Conservation (phyloP, 2,329 filamentous ascomycete genomes). For the Alternaria brassicae region DNA sequence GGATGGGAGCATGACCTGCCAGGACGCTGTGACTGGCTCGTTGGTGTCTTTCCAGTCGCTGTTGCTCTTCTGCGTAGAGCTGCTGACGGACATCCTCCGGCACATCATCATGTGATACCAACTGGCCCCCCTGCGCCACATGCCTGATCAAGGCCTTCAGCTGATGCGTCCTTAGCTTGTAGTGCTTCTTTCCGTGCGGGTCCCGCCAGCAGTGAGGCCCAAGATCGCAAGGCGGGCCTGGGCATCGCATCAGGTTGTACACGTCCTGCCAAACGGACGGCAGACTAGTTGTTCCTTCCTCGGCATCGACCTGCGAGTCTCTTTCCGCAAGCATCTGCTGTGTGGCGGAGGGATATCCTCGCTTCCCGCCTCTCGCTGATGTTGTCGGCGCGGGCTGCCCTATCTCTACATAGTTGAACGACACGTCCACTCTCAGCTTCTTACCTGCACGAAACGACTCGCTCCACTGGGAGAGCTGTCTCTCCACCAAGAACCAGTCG, state of each 20-base stretch:
- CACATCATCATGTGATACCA: slow-evolving; percentile 39
- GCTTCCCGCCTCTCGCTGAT: slow-evolving; percentile 6
- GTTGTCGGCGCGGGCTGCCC: not conserved
- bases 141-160: slow-evolving; percentile 40
- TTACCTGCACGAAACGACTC: slow-evolving; percentile 30
- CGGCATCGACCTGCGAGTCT: slow-evolving; percentile 17
- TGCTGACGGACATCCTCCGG: slow-evolving; percentile 42
- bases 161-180: slow-evolving; percentile 40
- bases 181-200: slow-evolving; percentile 43
- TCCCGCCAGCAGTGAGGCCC: slow-evolving; percentile 47
- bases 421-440: slow-evolving; percentile 39
- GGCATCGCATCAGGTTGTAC: slow-evolving; percentile 44
- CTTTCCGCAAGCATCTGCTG: slow-evolving; percentile 36
- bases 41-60: slow-evolving; percentile 29
- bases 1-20: slow-evolving; percentile 35
- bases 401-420: slow-evolving; percentile 42
- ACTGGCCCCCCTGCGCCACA: slow-evolving; percentile 31
- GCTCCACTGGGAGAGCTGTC: slow-evolving; percentile 29
- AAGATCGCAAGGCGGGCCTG: slow-evolving; percentile 34
- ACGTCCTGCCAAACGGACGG: slow-evolving; percentile 41
- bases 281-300: slow-evolving; percentile 19
- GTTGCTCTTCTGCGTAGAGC: slow-evolving; percentile 43
- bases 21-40: slow-evolving; percentile 21
- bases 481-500: slow-evolving; percentile 40
- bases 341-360: slow-evolving; percentile 18